Evolutionary conservation across 257 asterid species (phyloP), one percentile per base, ranked within the genome.

Genomic region (Haberlea rhodopensis): DNA sequence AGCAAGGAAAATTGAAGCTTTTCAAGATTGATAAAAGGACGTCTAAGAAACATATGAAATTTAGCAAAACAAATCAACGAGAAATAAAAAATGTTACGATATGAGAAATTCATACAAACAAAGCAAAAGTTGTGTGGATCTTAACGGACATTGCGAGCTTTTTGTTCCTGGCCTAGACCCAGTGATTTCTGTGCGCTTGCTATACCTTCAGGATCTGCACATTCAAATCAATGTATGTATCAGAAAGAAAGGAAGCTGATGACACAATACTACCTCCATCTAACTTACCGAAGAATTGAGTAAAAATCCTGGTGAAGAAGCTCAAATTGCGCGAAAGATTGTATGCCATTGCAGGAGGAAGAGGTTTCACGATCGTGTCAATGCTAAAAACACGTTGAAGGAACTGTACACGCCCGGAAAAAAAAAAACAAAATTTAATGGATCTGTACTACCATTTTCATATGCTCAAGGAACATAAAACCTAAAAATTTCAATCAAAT

Each of bases 241-340:
- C 11, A 31, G 40, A 31, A 31, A 31, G 40, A 3, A 31, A 31
- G 11, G 0, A 4, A 28, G 32, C 3, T 28, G 6, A 28, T 28
- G n/a, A n/a, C n/a, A n/a, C n/a, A n/a, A n/a, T n/a, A n/a, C n/a
- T n/a, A n/a, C n/a, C n/a, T n/a, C n/a, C n/a, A n/a, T n/a, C n/a
- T n/a, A n/a, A n/a, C n/a, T 74, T 71, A 90, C 99, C 95, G 22
- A 84, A 85, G 79, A 94, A 94, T 71, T 94, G 99, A 0, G 99
- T 87, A 71, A 94, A 94, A 79, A 94, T 92, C 70, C 99, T 84
- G 0, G 97, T 89, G 84, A 92, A 92, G 87, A 92, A 92, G 78
- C 82, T 68, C 86, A 92, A 80, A 80, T 87, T 90, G 71, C 97
- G 96, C 4, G 97, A 79, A 18, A 69, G 89, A 60, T 85, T 82